Evolutionary conservation across 164 flowering plant genomes (phyloP).

Genomic region (Umbilicus rupestris): DNA sequence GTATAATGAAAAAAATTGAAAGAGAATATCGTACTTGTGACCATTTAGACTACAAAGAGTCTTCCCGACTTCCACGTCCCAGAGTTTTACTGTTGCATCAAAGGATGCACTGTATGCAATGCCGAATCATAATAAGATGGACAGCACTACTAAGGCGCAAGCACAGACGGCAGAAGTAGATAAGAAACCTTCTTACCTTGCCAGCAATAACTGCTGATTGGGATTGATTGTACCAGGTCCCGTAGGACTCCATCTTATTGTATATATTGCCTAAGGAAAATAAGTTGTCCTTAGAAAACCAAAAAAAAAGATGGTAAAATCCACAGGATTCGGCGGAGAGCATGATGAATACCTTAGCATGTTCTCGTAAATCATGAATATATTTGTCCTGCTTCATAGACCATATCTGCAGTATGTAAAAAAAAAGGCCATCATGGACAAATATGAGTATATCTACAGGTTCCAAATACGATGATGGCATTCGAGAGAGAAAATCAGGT

Average conservation of each 20-base stretch:
- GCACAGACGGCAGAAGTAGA: neutral
- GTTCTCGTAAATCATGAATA: conserved; percentile 76
- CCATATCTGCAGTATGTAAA: conserved; percentile 63
- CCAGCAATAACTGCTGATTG: conserved; percentile 68
- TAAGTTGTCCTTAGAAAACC: neutral
- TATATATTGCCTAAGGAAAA: conserved; percentile 72
- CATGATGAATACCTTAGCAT: conserved; percentile 47
- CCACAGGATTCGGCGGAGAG: neutral
- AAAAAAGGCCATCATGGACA: neutral
- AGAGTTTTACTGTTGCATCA: conserved; percentile 86
- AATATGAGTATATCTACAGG: too few relatives aligned
- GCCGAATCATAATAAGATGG: neutral
- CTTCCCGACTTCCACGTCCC: conserved; percentile 73
- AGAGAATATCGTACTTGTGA: conserved; percentile 47
- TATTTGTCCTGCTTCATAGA: conserved; percentile 71
- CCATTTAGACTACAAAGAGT: conserved; percentile 62
- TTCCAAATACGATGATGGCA: neutral
- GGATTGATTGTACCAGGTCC: conserved; percentile 83
- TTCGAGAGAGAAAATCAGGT: too few relatives aligned
- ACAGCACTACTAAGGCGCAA: neutral
- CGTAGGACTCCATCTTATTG: conserved; percentile 95
- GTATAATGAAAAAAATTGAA: neutral
- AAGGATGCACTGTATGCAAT: conserved; percentile 68
- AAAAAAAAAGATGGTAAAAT: neutral
- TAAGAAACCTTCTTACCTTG: conserved; percentile 39